A percentile compares a stretch with the other conserved stretches of the same genome.
Evolutionary conservation across 2,329 filamentous ascomycete genomes (phyloP).

Genomic region (Xylaria sp.): DNA sequence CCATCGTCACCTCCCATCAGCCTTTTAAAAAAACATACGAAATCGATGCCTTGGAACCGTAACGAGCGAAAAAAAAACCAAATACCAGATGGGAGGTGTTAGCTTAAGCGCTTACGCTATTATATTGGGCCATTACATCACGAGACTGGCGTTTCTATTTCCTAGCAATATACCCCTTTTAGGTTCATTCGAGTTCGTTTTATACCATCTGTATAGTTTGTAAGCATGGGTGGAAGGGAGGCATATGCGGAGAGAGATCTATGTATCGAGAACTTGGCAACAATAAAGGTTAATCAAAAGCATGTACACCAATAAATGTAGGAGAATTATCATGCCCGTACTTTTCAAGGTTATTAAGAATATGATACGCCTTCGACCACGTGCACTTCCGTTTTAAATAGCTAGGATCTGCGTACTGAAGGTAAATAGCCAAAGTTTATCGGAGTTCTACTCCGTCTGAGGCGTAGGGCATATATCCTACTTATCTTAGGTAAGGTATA

Average conservation of each 20-base stretch:
- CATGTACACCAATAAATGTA: background rate
- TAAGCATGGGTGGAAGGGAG: background rate
- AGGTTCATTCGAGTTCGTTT: background rate
- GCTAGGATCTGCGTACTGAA: no score
- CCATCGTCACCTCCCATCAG: background rate
- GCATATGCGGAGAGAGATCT: slow-evolving; percentile 6
- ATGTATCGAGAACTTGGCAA: background rate
- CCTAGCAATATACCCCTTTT: slow-evolving; percentile 3
- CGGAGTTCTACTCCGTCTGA: no score
- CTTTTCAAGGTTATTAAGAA: background rate
- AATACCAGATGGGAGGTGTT: background rate
- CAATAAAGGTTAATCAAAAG: background rate
- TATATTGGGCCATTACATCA: slow-evolving; percentile 1
- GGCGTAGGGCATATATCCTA: no score
- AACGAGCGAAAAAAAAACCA: background rate
- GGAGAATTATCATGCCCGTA: background rate
- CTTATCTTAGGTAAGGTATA: no score
- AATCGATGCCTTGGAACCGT: background rate
- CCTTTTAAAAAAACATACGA: background rate
- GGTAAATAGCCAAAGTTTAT: no score
- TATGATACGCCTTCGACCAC: background rate
- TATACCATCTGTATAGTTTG: slow-evolving; percentile 13
- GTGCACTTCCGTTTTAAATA: background rate
- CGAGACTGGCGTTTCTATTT: background rate
- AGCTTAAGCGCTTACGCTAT: background rate